Conservation (phyloP, 2,329 filamentous ascomycete species). For the Trematosphaeria pertusa region DNA sequence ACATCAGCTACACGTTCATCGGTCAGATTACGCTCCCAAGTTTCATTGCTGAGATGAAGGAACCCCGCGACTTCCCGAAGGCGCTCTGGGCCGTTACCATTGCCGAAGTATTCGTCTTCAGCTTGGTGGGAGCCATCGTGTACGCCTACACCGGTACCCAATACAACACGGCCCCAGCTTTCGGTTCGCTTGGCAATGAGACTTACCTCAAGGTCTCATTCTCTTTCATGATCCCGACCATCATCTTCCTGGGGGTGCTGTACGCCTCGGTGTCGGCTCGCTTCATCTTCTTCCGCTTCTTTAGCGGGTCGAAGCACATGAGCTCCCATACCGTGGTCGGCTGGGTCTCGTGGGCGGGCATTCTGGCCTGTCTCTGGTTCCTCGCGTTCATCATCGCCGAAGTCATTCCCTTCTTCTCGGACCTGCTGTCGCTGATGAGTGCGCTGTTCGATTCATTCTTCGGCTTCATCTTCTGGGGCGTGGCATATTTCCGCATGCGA, state of each 20-base stretch:
- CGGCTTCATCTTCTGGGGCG: conserved; percentile 94
- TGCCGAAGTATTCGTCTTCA: conserved; percentile 85
- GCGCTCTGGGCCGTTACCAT: conserved; percentile 91
- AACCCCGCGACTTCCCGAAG: conserved; percentile 85
- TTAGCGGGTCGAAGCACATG: conserved; percentile 80
- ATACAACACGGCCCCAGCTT: conserved; percentile 87
- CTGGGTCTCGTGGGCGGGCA: conserved; percentile 79
- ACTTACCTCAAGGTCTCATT: conserved; percentile 87
- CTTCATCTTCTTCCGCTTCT: conserved; percentile 91
- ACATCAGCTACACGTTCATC: conserved; percentile 96
- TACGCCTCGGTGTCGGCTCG: conserved; percentile 90
- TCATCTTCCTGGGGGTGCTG: conserved; percentile 89
- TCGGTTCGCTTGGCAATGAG: conserved; percentile 77
- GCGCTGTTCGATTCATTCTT: conserved; percentile 92
- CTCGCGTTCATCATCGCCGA: conserved; percentile 91
- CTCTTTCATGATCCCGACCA: conserved; percentile 93
- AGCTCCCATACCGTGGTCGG: conserved; percentile 80
- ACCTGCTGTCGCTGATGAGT: conserved; percentile 76
- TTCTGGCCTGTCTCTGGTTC: conserved; percentile 79
- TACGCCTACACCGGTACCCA: conserved; percentile 90
- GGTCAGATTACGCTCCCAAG: conserved; percentile 92
- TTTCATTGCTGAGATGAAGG: conserved; percentile 94
- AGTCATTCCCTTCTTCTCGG: conserved; percentile 91
- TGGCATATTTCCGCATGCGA: conserved; percentile 80
- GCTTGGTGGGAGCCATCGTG: conserved; percentile 78